These are phyloP conservation scores for Yamadazyma triangularis DNA, from an alignment of 1,139 yeast species.

Conservation along the genomic window DNA sequence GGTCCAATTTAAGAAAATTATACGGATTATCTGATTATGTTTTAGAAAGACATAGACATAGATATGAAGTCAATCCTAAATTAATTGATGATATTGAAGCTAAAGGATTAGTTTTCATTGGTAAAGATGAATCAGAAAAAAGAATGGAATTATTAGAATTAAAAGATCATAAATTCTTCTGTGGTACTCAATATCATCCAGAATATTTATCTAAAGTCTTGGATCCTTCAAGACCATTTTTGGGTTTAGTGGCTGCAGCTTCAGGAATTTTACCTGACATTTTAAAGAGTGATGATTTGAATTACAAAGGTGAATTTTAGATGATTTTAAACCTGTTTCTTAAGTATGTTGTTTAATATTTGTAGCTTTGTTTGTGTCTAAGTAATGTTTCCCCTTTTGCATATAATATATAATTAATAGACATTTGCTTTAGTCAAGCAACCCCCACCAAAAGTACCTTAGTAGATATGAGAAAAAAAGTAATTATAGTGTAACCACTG, in stretches of 20 bases:
- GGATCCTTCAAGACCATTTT: constrained; percentile 94
- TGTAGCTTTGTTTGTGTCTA: background rate
- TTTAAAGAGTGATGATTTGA: constrained; percentile 41
- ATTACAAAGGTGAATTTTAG: constrained; percentile 43
- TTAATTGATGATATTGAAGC: constrained; percentile 65
- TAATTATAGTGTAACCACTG: too few relatives aligned
- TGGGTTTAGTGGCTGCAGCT: constrained; percentile 93
- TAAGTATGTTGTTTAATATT: background rate
- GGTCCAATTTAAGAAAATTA: constrained; percentile 71
- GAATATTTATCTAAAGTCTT: constrained; percentile 94
- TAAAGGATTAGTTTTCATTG: constrained; percentile 83
- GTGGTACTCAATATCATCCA: constrained; percentile 98
- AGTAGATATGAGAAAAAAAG: too few relatives aligned
- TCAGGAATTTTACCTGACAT: constrained; percentile 71
- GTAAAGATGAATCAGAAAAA: constrained; percentile 82
- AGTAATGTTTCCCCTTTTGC: background rate
- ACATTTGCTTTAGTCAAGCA: too few relatives aligned
- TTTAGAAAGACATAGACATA: constrained; percentile 95
- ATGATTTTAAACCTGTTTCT: background rate
- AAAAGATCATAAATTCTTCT: constrained; percentile 77
- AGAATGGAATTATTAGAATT: constrained; percentile 95
- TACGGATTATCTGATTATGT: constrained; percentile 73
- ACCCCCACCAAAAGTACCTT: too few relatives aligned
- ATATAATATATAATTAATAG: constrained; percentile 1
- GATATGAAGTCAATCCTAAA: constrained; percentile 94